These are phyloP conservation scores for Pleurotus giganteus DNA, from an alignment of 768 basidiomycete species.

Conservation along the genomic window DNA sequence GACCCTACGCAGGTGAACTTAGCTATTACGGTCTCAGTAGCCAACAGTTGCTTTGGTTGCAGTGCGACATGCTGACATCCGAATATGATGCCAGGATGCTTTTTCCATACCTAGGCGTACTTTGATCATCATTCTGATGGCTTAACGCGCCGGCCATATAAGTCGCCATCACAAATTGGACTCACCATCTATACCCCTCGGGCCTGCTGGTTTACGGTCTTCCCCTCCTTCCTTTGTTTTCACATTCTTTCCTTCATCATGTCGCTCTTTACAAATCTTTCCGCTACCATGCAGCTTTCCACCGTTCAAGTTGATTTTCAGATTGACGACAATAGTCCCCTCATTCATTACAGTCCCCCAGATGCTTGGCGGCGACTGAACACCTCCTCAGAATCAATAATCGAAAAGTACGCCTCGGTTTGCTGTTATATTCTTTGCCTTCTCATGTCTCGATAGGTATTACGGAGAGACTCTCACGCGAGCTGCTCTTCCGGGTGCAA, in stretches of 20 bases:
- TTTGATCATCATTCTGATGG: background rate
- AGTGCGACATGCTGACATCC: too few relatives aligned
- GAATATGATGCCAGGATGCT: background rate
- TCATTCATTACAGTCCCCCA: conserved; percentile 21
- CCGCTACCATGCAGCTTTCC: background rate
- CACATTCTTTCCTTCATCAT: background rate
- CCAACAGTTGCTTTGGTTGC: too few relatives aligned
- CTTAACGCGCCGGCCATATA: background rate
- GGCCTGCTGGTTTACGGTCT: background rate
- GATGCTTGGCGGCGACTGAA: conserved; percentile 20
- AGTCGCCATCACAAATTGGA: background rate
- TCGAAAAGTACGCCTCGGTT: conserved; percentile 8
- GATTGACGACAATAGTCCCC: conserved; percentile 24
- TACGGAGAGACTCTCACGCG: conserved; percentile 33
- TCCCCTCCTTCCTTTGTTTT: background rate
- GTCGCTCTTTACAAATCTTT: conserved; percentile 5
- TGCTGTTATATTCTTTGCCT: background rate
- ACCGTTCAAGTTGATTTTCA: background rate
- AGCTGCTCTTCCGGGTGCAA: conserved; percentile 26
- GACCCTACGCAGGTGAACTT: too few relatives aligned
- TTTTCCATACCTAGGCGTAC: background rate
- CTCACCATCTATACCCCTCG: background rate
- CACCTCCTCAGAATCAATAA: conserved; percentile 13
- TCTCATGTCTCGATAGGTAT: conserved; percentile 25
- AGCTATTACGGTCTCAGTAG: too few relatives aligned